Evolutionary conservation across 2,329 filamentous ascomycete genomes (phyloP).

Genomic region (Cytospora leucostoma): DNA sequence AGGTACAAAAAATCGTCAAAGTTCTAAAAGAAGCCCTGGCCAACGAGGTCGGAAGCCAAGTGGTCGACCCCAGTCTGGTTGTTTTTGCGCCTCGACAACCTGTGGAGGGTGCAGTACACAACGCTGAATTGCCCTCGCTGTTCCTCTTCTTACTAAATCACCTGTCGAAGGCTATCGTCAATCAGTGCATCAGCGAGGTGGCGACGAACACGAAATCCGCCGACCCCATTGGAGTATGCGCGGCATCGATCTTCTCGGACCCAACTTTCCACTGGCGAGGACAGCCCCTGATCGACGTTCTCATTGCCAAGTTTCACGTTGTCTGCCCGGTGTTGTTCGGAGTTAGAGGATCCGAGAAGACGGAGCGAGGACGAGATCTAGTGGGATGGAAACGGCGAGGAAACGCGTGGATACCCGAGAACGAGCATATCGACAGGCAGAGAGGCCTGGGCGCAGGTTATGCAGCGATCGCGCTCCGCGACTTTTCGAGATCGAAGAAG

Average conservation of each 20-base stretch:
- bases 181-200: conserved; percentile 65
- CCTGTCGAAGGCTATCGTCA: conserved; percentile 67
- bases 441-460: conserved; percentile 82
- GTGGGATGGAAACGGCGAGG: conserved; percentile 73
- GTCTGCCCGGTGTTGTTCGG: conserved; percentile 86
- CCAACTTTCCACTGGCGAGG: conserved; percentile 64
- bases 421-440: conserved; percentile 80
- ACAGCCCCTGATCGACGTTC: conserved; percentile 70
- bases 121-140: conserved; percentile 56
- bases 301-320: conserved; percentile 80
- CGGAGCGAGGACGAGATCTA: conserved; percentile 63
- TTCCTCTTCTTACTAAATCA: conserved; percentile 74
- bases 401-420: conserved; percentile 63
- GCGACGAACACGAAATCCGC: conserved; percentile 61
- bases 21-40: conserved; percentile 54
- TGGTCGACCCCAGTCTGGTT: conserved; percentile 56
- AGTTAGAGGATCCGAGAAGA: conserved; percentile 73
- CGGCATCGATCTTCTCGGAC: conserved; percentile 68
- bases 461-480: conserved; percentile 77
- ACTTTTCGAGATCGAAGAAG: conserved; percentile 71
- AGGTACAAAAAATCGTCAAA: conserved; percentile 51
- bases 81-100: conserved; percentile 45
- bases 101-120: conserved; percentile 44
- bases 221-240: conserved; percentile 71
- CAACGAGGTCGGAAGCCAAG: conserved; percentile 48